Evolutionary conservation across 2,329 filamentous ascomycete species (phyloP).

Genomic region (Diatrype stigma): DNA sequence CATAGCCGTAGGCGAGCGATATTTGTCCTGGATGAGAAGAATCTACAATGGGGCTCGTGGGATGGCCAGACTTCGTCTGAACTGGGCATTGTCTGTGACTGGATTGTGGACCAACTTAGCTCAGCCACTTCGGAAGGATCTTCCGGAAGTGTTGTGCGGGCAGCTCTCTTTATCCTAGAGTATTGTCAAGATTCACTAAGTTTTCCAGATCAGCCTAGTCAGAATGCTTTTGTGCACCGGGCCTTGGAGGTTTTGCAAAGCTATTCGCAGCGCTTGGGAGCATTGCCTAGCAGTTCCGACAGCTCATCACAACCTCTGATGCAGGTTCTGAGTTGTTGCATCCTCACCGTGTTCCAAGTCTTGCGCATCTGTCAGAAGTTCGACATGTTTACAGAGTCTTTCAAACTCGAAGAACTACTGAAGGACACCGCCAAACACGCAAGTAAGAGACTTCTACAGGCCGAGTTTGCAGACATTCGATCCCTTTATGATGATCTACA

Average conservation of each 20-base stretch:
- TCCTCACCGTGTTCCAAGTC: constrained; percentile 34
- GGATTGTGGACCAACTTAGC: constrained; percentile 44
- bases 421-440: constrained; percentile 35
- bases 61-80: constrained; percentile 56
- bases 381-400: constrained; percentile 29
- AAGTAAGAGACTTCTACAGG: constrained; percentile 35
- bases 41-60: constrained; percentile 54
- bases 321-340: constrained; percentile 32
- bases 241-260: constrained; percentile 37
- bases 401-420: constrained; percentile 47
- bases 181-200: constrained; percentile 43
- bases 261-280: constrained; percentile 36
- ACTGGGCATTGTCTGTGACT: constrained; percentile 58
- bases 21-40: constrained; percentile 45
- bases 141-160: constrained; percentile 23
- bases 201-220: constrained; percentile 30
- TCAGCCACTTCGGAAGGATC: constrained; percentile 11
- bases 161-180: constrained; percentile 41
- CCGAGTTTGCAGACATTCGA: constrained; percentile 40
- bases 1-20: constrained; percentile 30
- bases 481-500: constrained; percentile 46
- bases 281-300: constrained; percentile 7
- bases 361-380: constrained; percentile 40
- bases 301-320: constrained; percentile 27
- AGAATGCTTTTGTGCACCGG: constrained; percentile 40